Percentiles rank a stretch among this genome's conserved stretches.
Evolutionary conservation across 2,329 filamentous ascomycete species (phyloP).

Genomic region (Ophiostoma populinum): DNA sequence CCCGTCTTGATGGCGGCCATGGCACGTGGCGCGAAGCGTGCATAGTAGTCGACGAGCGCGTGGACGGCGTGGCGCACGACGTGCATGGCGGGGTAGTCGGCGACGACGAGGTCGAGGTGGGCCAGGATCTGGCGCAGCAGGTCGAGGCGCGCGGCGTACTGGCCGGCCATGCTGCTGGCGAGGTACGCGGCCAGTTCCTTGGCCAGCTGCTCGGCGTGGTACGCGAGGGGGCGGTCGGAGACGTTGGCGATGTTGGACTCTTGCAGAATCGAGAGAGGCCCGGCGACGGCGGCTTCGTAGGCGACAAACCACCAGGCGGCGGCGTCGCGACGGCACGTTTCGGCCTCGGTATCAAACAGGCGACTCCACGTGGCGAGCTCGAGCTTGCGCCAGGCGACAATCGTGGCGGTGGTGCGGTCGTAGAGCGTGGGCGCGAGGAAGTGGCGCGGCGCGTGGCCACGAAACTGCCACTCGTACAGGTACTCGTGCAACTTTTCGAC

Average conservation of each 20-base stretch:
- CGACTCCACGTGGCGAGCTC: slow-evolving; percentile 87
- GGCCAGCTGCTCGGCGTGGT: slow-evolving; percentile 53
- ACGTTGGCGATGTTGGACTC: slow-evolving; percentile 27
- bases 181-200: slow-evolving; percentile 67
- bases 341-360: slow-evolving; percentile 68
- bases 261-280: slow-evolving; percentile 45
- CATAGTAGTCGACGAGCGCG: slow-evolving; percentile 64
- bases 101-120: slow-evolving; percentile 44
- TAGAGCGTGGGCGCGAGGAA: slow-evolving; percentile 55
- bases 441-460: slow-evolving; percentile 66
- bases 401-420: slow-evolving; percentile 59
- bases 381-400: slow-evolving; percentile 78
- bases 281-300: slow-evolving; percentile 73
- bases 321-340: slow-evolving; percentile 60
- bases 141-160: slow-evolving; percentile 55
- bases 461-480: slow-evolving; percentile 84
- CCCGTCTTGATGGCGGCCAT: slow-evolving; percentile 47
- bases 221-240: slow-evolving; percentile 23
- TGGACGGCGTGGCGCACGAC: slow-evolving; percentile 46
- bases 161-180: slow-evolving; percentile 59
- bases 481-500: slow-evolving; percentile 74
- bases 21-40: slow-evolving; percentile 50
- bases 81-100: slow-evolving; percentile 39
- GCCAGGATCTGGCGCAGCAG: slow-evolving; percentile 48
- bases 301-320: slow-evolving; percentile 93